Percentiles rank a stretch among this genome's conserved stretches.
Evolutionary conservation across 1,284 basidiomycete species (phyloP).

Genomic region (Puccinia horiana): DNA sequence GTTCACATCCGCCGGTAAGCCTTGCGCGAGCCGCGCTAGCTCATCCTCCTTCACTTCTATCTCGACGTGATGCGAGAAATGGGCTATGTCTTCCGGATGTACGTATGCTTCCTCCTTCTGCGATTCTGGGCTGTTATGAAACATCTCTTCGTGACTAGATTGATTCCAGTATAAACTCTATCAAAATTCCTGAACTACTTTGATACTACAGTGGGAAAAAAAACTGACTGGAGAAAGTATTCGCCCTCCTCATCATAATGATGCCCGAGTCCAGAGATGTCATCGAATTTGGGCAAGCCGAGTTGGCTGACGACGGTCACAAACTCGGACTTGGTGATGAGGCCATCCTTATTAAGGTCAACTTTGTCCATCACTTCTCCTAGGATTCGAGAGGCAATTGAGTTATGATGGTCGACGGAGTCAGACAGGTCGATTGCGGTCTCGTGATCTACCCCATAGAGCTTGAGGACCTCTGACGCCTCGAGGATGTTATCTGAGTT

Average conservation of each 20-base stretch:
- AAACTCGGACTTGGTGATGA: conserved; percentile 78
- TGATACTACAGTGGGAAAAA: no score
- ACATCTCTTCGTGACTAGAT: conserved; percentile 67
- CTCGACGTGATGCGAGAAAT: conserved; percentile 80
- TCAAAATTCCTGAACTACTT: no score
- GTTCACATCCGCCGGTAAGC: conserved; percentile 63
- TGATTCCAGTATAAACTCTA: background rate
- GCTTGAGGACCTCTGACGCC: conserved; percentile 70
- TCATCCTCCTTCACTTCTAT: conserved; percentile 86
- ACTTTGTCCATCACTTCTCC: conserved; percentile 71
- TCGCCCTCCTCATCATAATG: conserved; percentile 76
- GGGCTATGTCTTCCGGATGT: conserved; percentile 84
- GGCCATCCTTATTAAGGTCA: conserved; percentile 77
- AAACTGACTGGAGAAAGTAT: conserved; percentile 58
- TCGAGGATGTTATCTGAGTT: conserved; percentile 67
- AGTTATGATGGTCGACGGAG: conserved; percentile 75
- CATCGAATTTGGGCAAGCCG: conserved; percentile 78
- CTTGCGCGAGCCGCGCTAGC: conserved; percentile 76
- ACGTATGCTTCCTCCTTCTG: conserved; percentile 92
- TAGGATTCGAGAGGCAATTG: conserved; percentile 81
- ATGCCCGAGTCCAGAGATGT: conserved; percentile 72
- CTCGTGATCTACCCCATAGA: conserved; percentile 84
- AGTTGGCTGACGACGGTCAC: conserved; percentile 73
- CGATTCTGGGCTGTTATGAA: conserved; percentile 90
- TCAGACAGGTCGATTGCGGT: conserved; percentile 81